Evolutionary conservation across 306 rosid genomes (phyloP), one percentile per base, ranked within the genome.

Genomic region (Vigna nakashimae): DNA sequence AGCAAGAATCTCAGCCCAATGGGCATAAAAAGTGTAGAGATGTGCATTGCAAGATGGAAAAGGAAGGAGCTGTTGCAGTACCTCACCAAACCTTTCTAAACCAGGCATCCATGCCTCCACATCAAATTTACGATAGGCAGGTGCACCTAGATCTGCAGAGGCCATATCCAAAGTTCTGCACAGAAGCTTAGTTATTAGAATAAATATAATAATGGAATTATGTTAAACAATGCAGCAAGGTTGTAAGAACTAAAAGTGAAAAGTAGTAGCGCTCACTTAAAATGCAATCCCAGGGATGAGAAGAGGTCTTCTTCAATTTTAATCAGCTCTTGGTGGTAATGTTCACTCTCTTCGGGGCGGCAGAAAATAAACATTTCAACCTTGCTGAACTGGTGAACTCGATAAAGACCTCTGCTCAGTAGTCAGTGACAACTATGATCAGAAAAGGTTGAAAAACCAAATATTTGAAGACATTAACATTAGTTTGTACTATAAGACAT

Each of bases 51-150:
- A 38, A 55, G 51, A 42, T n/a, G 43, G 7, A 65, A 64, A 71
- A 58, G 57, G 46, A 60, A 65, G 26, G 58, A 58, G 40, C n/a
- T 14, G 16, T 64, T 12, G 80, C 65, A 79, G 57, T 89, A 95
- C 97, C 98, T 95, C 96, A 43, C 99, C 99, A 74, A 89, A 95
- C 51, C 98, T 87, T 55, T 84, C 98, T 79, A 95, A 82, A 62
- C 98, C 98, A 28, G 99, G 97, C 98, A 92, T 95, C 98, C 98
- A 92, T 43, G 99, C 98, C 84, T 95, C 99, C 56, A 92, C 89
- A 15, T 95, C 98, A 74, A 82, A 95, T 81, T 95, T 95, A 51
- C 96, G 97, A 73, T 92, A 87, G 50, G 99, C 99, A 40, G 98
- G 99, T 17, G 97, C 98, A 18, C 99, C 99, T 84, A 92, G 87